Base-by-base conservation (phyloP, 2,329 filamentous ascomycete species). In the Alternaria gaisen region DNA sequence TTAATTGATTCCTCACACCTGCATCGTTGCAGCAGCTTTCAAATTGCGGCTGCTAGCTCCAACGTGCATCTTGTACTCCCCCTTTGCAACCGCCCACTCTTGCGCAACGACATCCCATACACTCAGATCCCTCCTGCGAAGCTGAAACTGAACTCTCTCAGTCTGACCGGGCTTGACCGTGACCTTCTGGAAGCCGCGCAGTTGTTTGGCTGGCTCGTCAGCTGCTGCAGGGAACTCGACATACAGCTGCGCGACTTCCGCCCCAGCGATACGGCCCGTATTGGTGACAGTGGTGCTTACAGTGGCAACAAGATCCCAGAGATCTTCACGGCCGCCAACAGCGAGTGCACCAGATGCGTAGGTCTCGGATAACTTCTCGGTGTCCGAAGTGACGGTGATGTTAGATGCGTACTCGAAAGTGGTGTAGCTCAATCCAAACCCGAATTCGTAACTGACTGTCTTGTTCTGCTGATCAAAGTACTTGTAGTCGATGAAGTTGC, bases 381-480 rank as follows among this genome's bases (percentile, higher is more conserved):
- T 7, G 8, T 41, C 38, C 5, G 38, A 5, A 20, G 38, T 24
- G 18, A 32, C 5, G n/a, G 11, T 42, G 38, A 53, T 5, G n/a
- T 34, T 28, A 6, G 22, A 38, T 8, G 36, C 24, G 26, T 53
- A 53, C 34, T 43, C 24, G 18, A 43, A 34, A 30, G 38, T 42
- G 4, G 50, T 53, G 10, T 53, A 53, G 11, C 22, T 42, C n/a
- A 53, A 16, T 18, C 38, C 50, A 18, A 32, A 43, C 7, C 38
- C 38, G 14, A 42, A 53, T 11, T 42, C n/a, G 6, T 41, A 53
- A 4, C 26, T 22, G 9, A 18, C 20, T 2, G 10, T 53, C 11
- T 41, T 53, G 11, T 53, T 43, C 2, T 53, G 26, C 16, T 18
- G 16, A 42, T 53, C 50, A 11, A 53, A 42, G 50, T 53, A 38